A percentile compares a stretch with the other conserved stretches of the same genome.
phyloP scores from a whole-genome alignment of 2,329 filamentous ascomycete species.

The Eutypa lata region DNA sequence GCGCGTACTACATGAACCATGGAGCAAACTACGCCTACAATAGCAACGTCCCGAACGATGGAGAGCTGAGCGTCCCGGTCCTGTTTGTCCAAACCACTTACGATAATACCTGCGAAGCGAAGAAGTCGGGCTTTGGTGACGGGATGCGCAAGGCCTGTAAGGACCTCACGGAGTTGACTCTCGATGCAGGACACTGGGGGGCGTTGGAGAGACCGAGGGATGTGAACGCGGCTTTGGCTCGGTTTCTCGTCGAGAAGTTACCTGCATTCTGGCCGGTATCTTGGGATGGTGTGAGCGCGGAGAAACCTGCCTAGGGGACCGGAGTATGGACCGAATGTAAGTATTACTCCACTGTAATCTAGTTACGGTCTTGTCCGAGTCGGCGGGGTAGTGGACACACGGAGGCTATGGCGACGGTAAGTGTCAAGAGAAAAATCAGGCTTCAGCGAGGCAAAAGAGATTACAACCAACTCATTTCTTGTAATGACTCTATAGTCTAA shows the following conservation, averaged over 20 bases:
- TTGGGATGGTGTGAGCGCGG: constrained; percentile 3
- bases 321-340: too few species aligned
- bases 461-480: too few species aligned
- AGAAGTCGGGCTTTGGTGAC: constrained; percentile 30
- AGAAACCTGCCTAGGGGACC: background rate
- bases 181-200: constrained; percentile 34
- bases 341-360: too few species aligned
- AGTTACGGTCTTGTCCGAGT: too few species aligned
- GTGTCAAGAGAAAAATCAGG: too few species aligned
- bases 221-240: constrained; percentile 21
- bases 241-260: constrained; percentile 21
- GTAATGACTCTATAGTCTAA: too few species aligned
- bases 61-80: constrained; percentile 32
- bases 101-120: constrained; percentile 35
- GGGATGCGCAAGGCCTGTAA: constrained; percentile 30
- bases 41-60: constrained; percentile 19
- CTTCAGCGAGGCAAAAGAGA: too few species aligned
- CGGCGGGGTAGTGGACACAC: too few species aligned
- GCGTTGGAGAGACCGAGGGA: constrained; percentile 26
- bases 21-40: constrained; percentile 38
- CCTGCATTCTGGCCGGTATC: constrained; percentile 14
- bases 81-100: constrained; percentile 33
- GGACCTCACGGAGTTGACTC: constrained; percentile 34
- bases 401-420: too few species aligned
- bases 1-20: constrained; percentile 38